A percentile compares a stretch with the other conserved stretches of the same genome.
These are phyloP conservation scores for Gossypium australe DNA, from an alignment of 345 rosid species.

Conservation along the genomic window DNA sequence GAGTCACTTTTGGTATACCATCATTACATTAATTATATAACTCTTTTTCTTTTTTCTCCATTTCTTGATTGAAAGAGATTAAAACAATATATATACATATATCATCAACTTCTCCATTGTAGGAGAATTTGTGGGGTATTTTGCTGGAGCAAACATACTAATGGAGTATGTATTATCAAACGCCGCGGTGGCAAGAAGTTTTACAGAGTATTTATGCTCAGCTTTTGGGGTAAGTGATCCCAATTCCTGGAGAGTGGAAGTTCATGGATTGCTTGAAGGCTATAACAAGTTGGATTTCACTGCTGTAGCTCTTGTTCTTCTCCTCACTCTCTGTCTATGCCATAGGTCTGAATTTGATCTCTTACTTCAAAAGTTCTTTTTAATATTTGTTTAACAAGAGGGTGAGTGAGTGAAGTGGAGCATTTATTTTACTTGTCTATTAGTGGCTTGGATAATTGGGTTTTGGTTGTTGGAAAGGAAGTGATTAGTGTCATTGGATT, in stretches of 20 bases:
- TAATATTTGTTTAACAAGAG: constrained; percentile 5
- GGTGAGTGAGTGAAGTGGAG: constrained; percentile 11
- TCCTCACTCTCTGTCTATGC: constrained; percentile 84
- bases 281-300: constrained; percentile 76
- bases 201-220: constrained; percentile 69
- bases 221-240: constrained; percentile 54
- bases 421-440: constrained; percentile 6
- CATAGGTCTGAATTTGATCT: constrained; percentile 44
- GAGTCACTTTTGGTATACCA: constrained; percentile 79
- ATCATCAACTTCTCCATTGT: constrained; percentile 11
- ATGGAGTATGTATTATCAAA: constrained; percentile 91
- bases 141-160: constrained; percentile 83
- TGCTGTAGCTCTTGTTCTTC: constrained; percentile 78
- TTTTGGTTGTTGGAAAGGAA: not conserved
- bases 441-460: constrained; percentile 14
- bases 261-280: constrained; percentile 50
- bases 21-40: not conserved
- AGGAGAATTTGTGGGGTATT: constrained; percentile 90
- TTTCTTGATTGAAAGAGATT: not conserved
- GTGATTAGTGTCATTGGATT: constrained; percentile 10
- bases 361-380: not conserved
- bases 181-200: constrained; percentile 91
- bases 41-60: not conserved
- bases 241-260: constrained; percentile 68
- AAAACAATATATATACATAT: not conserved